phyloP scores from a whole-genome alignment of 495 filamentous ascomycete genomes.

The Darksidea phi region DNA sequence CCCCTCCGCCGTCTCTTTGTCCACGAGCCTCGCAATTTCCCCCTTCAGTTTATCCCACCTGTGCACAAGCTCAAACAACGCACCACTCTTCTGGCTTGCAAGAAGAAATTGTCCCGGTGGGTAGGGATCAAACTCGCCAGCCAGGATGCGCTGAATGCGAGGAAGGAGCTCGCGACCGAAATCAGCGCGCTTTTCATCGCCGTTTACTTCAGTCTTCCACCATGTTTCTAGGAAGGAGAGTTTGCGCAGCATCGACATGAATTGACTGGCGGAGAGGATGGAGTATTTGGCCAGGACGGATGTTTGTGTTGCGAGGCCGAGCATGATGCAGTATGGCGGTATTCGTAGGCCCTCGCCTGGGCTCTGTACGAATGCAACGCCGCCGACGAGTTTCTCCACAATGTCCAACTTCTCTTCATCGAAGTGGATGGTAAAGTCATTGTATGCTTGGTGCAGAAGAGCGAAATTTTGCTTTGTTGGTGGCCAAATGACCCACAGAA shows the following conservation, averaged over 20 bases:
- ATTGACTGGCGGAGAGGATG: background rate
- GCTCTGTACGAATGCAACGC: background rate
- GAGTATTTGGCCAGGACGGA: constrained; percentile 4
- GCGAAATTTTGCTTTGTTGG: constrained; percentile 1
- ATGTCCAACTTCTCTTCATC: background rate
- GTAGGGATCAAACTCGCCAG: constrained; percentile 3
- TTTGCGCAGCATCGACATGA: background rate
- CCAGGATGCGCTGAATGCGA: background rate
- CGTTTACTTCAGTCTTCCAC: constrained; percentile 7
- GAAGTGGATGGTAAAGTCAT: background rate
- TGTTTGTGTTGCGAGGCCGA: background rate
- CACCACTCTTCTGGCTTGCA: background rate
- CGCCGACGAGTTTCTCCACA: background rate
- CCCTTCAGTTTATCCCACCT: constrained; percentile 9
- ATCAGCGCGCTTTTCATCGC: background rate
- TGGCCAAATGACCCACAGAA: constrained; percentile 10
- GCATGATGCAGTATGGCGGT: constrained; percentile 11
- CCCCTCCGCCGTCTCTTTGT: background rate
- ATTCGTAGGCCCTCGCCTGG: background rate
- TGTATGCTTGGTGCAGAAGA: background rate
- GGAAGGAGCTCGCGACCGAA: background rate
- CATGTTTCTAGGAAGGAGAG: background rate
- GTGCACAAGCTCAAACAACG: background rate
- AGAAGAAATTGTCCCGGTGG: too few relatives aligned
- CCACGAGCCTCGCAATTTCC: constrained; percentile 1